phyloP scores from a whole-genome alignment of 139 green algal genomes.

The Trebouxia sp. region DNA sequence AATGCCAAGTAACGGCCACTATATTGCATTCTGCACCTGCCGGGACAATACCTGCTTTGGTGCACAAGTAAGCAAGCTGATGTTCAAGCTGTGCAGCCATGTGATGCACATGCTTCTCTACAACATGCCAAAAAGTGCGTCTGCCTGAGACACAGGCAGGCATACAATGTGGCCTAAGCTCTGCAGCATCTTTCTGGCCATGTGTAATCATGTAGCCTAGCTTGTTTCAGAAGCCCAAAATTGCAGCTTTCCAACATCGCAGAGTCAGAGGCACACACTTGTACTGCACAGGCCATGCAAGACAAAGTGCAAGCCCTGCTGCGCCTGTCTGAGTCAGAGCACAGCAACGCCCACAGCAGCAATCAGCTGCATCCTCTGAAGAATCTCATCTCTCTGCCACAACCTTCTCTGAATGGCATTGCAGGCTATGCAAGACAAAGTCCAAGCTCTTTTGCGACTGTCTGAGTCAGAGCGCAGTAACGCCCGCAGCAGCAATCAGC shows the following conservation, averaged over 20 bases:
- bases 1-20: too few species aligned
- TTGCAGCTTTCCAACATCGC: neutral
- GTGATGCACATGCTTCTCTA: too few species aligned
- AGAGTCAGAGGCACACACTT: neutral
- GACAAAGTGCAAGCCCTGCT: neutral
- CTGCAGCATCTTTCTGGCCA: too few species aligned
- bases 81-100: neutral
- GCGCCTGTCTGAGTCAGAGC: neutral
- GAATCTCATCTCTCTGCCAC: too few species aligned
- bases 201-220: too few species aligned
- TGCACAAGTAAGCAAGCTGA: neutral
- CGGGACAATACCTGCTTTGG: neutral
- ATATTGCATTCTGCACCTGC: neutral
- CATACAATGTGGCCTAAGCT: too few species aligned
- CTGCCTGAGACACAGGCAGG: too few species aligned
- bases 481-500: slow-evolving; percentile 23
- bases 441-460: slow-evolving; percentile 36
- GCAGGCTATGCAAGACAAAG: slow-evolving; percentile 41
- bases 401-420: neutral
- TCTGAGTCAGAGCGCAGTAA: slow-evolving; percentile 27
- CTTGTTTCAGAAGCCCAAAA: neutral
- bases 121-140: too few species aligned
- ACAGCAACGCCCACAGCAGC: neutral
- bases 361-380: neutral
- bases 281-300: neutral